A percentile compares a stretch with the other conserved stretches of the same genome.
Conservation (phyloP, 1,139 yeast genomes). For the Pichiaceae sp. region DNA sequence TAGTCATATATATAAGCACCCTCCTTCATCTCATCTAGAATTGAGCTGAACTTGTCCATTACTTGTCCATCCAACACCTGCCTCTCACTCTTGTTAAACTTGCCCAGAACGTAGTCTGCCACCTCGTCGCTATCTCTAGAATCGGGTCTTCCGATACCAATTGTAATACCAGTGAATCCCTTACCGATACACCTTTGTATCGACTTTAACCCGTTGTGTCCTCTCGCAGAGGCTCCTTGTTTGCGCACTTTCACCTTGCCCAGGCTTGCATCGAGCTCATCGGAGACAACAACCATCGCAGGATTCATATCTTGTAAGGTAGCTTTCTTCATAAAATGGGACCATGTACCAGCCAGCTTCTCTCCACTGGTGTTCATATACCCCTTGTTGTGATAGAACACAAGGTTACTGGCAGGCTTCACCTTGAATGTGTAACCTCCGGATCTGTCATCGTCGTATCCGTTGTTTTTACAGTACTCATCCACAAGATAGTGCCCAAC, state of each 20-base stretch:
- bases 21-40: conserved; percentile 29
- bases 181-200: conserved; percentile 35
- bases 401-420: conserved; percentile 15
- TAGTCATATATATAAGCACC: conserved; percentile 29
- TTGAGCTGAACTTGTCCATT: conserved; percentile 30
- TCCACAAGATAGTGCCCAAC: conserved; percentile 52
- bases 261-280: conserved; percentile 57
- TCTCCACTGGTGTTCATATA: conserved; percentile 68
- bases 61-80: conserved; percentile 28
- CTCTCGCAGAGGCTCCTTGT: conserved; percentile 53
- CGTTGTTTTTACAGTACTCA: conserved; percentile 6
- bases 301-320: conserved; percentile 21
- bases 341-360: conserved; percentile 40
- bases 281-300: conserved; percentile 56
- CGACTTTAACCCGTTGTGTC: conserved; percentile 73
- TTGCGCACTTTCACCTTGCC: conserved; percentile 57
- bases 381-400: conserved; percentile 42
- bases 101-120: conserved; percentile 52
- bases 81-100: conserved; percentile 32
- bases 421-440: conserved; percentile 1
- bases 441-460: neutral
- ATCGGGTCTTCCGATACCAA: conserved; percentile 60
- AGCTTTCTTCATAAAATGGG: conserved; percentile 22
- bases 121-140: conserved; percentile 32
- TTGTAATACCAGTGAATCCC: conserved; percentile 42